Evolutionary conservation across 768 basidiomycete genomes (phyloP).

Genomic region (Nidula microcarpa): DNA sequence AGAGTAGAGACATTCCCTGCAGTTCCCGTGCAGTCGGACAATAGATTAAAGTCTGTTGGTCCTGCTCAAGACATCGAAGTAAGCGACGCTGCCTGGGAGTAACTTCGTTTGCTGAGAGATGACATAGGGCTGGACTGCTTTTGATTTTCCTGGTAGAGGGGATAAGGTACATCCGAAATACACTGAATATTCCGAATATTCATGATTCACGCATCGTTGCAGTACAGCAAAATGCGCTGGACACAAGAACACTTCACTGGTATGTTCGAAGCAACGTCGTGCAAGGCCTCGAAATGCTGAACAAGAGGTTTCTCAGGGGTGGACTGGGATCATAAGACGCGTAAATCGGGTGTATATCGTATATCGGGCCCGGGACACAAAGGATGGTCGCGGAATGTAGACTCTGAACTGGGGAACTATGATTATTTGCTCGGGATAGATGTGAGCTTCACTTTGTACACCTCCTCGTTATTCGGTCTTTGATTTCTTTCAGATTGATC

Average conservation of each 20-base stretch:
- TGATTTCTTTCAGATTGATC: slow-evolving; percentile 58
- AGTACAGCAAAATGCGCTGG: slow-evolving; percentile 78
- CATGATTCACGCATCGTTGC: neutral
- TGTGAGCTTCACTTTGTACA: slow-evolving; percentile 32
- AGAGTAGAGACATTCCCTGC: slow-evolving; percentile 64
- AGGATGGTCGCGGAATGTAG: slow-evolving; percentile 82
- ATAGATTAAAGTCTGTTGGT: slow-evolving; percentile 62
- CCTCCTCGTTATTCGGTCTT: neutral
- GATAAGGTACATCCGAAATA: slow-evolving; percentile 47
- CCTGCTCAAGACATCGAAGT: slow-evolving; percentile 67
- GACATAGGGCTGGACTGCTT: slow-evolving; percentile 78
- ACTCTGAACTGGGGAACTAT: slow-evolving; percentile 83
- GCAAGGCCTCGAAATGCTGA: neutral
- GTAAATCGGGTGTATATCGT: slow-evolving; percentile 64
- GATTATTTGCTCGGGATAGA: slow-evolving; percentile 78
- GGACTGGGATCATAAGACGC: slow-evolving; percentile 77
- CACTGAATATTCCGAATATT: neutral
- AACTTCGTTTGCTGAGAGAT: neutral
- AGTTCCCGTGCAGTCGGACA: slow-evolving; percentile 64
- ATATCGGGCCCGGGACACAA: slow-evolving; percentile 64
- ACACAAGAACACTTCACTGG: slow-evolving; percentile 79
- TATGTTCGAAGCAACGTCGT: slow-evolving; percentile 16
- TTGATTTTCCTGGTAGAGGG: slow-evolving; percentile 75
- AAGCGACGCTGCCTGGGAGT: slow-evolving; percentile 5
- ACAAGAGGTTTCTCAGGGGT: slow-evolving; percentile 44